These are phyloP conservation scores for Coemansia sp. DNA, from an alignment of 192 early-diverging fungal genomes.

Conservation along the genomic window DNA sequence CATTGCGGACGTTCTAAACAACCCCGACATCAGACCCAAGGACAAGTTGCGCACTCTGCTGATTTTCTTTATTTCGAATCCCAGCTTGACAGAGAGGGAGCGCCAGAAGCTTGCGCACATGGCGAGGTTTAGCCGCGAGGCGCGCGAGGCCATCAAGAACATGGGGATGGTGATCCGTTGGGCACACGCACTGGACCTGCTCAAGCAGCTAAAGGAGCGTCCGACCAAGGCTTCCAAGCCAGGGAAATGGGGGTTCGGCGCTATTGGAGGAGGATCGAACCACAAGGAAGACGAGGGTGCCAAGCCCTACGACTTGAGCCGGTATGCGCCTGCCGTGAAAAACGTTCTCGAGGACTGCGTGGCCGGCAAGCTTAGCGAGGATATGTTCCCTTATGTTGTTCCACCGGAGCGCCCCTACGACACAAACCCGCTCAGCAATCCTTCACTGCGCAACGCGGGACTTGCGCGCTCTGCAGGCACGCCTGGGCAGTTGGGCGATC, in stretches of 20 bases:
- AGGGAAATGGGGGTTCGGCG: constrained; percentile 47
- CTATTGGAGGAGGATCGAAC: constrained; percentile 25
- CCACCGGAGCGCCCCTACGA: constrained; percentile 49
- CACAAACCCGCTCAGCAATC: constrained; percentile 11
- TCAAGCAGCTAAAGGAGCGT: constrained; percentile 43
- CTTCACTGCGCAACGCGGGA: constrained; percentile 21
- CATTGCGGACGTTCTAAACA: constrained; percentile 49
- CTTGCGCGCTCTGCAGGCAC: constrained; percentile 26
- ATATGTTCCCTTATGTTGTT: constrained; percentile 54
- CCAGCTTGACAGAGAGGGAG: constrained; percentile 44
- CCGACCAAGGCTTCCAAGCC: constrained; percentile 32
- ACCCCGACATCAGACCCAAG: constrained; percentile 45
- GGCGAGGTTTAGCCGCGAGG: constrained; percentile 48
- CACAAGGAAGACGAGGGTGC: constrained; percentile 21
- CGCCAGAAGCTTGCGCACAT: constrained; percentile 48
- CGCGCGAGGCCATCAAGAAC: constrained; percentile 49
- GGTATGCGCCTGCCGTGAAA: constrained; percentile 50
- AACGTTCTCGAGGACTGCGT: constrained; percentile 43
- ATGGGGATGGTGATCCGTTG: constrained; percentile 55
- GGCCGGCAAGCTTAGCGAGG: constrained; percentile 48
- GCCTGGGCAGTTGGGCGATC: constrained; percentile 18
- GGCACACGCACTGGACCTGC: constrained; percentile 51
- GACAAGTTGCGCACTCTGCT: constrained; percentile 49
- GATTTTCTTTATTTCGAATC: constrained; percentile 49
- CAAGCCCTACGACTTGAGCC: constrained; percentile 48